Conservation (phyloP, 2,329 filamentous ascomycete species). For the Pseudogymnoascus sp. region DNA sequence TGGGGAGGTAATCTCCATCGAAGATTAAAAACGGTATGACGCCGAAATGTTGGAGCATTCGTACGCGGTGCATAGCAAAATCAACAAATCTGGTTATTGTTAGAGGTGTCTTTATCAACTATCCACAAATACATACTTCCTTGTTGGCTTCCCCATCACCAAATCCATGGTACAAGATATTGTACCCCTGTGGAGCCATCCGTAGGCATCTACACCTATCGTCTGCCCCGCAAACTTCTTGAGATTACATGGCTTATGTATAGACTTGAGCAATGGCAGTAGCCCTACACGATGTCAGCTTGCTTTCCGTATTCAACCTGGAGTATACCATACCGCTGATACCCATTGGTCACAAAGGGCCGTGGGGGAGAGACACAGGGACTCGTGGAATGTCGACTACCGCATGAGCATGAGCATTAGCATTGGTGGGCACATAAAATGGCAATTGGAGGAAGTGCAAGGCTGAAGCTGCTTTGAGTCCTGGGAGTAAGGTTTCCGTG, state of each 20-base stretch:
- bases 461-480: neutral
- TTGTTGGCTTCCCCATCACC: conserved; percentile 78
- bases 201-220: conserved; percentile 92
- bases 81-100: conserved; percentile 64
- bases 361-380: conserved; percentile 14
- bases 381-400: conserved; percentile 9
- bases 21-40: conserved; percentile 94
- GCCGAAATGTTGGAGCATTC: conserved; percentile 89
- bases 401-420: conserved; percentile 8
- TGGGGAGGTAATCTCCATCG: conserved; percentile 89
- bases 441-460: neutral
- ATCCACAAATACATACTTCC: conserved; percentile 50
- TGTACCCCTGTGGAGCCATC: conserved; percentile 92
- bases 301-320: neutral
- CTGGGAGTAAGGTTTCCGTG: neutral
- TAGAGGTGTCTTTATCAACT: conserved; percentile 15
- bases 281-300: conserved; percentile 50
- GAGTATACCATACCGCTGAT: conserved; percentile 19
- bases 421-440: neutral
- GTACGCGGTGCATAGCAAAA: conserved; percentile 80
- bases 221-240: conserved; percentile 83
- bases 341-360: conserved; percentile 21
- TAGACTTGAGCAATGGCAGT: conserved; percentile 87
- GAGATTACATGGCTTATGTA: conserved; percentile 79
- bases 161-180: conserved; percentile 86